phyloP scores from a whole-genome alignment of 2,329 filamentous ascomycete genomes.

The Seiridium unicorne region DNA sequence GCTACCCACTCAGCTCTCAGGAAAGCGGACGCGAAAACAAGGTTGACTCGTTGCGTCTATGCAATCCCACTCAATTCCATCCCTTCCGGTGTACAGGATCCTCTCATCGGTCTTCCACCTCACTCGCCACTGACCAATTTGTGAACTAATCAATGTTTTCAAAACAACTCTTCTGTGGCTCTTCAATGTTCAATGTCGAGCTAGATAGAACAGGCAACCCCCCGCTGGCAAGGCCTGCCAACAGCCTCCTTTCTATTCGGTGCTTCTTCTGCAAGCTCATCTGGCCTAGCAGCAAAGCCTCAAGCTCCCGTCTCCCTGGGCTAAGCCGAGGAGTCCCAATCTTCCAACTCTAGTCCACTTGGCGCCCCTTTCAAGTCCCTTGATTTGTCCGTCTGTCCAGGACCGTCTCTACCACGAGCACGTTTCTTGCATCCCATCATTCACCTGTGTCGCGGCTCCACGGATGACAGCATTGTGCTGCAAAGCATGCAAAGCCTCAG shows the following conservation, averaged over 20 bases:
- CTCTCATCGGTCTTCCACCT: background rate
- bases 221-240: background rate
- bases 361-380: background rate
- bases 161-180: background rate
- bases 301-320: background rate
- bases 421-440: background rate
- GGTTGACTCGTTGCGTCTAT: background rate
- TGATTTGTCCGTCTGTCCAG: background rate
- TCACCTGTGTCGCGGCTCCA: background rate
- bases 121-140: background rate
- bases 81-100: background rate
- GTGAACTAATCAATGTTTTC: background rate
- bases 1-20: background rate
- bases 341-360: background rate
- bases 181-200: background rate
- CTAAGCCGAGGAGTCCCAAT: background rate
- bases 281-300: background rate
- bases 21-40: background rate
- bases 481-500: background rate
- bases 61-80: constrained; percentile 1
- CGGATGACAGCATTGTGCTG: background rate
- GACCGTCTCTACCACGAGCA: background rate
- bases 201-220: background rate
- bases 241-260: background rate
- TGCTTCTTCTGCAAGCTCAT: background rate